Conservation (phyloP, 2,329 filamentous ascomycete genomes). For the Cytospora chrysosperma region DNA sequence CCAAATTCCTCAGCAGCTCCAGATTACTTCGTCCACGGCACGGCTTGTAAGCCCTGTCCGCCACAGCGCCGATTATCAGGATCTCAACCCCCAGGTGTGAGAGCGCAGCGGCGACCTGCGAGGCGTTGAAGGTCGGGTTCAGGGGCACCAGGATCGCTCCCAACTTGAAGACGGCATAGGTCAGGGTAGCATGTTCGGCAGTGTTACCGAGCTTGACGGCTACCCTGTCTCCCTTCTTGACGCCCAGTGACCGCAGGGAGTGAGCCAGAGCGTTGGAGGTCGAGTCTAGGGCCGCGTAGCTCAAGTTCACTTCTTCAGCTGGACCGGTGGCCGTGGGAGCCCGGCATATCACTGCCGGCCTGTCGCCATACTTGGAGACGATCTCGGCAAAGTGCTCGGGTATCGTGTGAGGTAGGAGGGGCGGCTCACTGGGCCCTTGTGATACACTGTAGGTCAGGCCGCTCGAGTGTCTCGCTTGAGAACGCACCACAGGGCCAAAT, state of each 20-base stretch:
- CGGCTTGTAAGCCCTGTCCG: constrained; percentile 71
- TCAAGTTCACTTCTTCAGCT: constrained; percentile 64
- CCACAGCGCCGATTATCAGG: constrained; percentile 83
- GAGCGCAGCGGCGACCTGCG: constrained; percentile 76
- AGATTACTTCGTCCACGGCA: constrained; percentile 54
- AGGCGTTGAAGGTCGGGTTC: constrained; percentile 83
- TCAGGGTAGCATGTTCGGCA: constrained; percentile 77
- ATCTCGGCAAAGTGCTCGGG: constrained; percentile 69
- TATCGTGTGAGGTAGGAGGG: constrained; percentile 66
- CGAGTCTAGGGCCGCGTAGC: constrained; percentile 72
- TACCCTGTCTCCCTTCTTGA: constrained; percentile 79
- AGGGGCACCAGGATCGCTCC: constrained; percentile 93
- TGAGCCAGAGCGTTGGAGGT: constrained; percentile 74
- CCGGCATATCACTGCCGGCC: constrained; percentile 55
- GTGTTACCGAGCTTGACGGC: constrained; percentile 85
- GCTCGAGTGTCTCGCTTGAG: constrained; percentile 12
- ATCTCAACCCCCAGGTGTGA: constrained; percentile 71
- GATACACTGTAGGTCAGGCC: constrained; percentile 16
- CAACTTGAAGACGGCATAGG: constrained; percentile 89
- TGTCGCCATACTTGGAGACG: constrained; percentile 64
- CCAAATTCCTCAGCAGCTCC: constrained; percentile 44
- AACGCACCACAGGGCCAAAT: background rate
- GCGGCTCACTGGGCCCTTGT: constrained; percentile 45
- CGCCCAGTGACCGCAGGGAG: constrained; percentile 67
- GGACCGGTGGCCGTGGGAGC: constrained; percentile 48